A percentile compares a stretch with the other conserved stretches of the same genome.
Evolutionary conservation across 1,284 basidiomycete species (phyloP).

Genomic region (Cystobasidium slooffiae): DNA sequence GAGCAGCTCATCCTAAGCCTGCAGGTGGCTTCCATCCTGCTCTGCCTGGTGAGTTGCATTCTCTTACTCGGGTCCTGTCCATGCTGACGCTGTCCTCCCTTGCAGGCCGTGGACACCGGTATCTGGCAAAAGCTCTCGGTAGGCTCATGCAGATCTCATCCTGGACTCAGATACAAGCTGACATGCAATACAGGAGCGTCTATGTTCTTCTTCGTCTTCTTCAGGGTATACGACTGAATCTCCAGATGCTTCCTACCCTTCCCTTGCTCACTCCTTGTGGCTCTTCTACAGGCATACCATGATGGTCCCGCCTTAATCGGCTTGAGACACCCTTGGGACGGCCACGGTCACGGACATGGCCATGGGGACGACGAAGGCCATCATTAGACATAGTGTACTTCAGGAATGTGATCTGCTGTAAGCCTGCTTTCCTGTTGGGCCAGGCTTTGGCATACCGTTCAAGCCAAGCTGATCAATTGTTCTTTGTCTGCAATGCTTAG

Average conservation of each 20-base stretch:
- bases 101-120: slow-evolving; percentile 21
- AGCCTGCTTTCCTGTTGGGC: too few relatives aligned
- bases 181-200: slow-evolving; percentile 62
- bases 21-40: slow-evolving; percentile 40
- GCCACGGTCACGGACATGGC: slow-evolving; percentile 34
- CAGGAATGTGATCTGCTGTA: too few relatives aligned
- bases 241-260: too few relatives aligned
- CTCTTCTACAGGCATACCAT: slow-evolving; percentile 16
- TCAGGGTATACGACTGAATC: slow-evolving; percentile 61
- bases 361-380: slow-evolving; percentile 21
- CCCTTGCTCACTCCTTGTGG: not conserved
- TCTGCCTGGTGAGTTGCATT: slow-evolving; percentile 37
- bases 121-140: slow-evolving; percentile 43
- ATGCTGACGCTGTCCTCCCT: not conserved
- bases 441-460: too few relatives aligned
- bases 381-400: not conserved
- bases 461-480: too few relatives aligned
- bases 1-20: slow-evolving; percentile 17
- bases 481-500: too few relatives aligned
- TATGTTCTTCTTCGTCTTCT: slow-evolving; percentile 99
- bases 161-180: not conserved
- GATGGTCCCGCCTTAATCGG: slow-evolving; percentile 40
- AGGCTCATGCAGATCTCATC: not conserved
- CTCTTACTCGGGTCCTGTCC: not conserved
- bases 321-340: slow-evolving; percentile 42